These are phyloP conservation scores for Paramecium biaurelia DNA, from an alignment of 73 alveolate species.

Conservation along the genomic window DNA sequence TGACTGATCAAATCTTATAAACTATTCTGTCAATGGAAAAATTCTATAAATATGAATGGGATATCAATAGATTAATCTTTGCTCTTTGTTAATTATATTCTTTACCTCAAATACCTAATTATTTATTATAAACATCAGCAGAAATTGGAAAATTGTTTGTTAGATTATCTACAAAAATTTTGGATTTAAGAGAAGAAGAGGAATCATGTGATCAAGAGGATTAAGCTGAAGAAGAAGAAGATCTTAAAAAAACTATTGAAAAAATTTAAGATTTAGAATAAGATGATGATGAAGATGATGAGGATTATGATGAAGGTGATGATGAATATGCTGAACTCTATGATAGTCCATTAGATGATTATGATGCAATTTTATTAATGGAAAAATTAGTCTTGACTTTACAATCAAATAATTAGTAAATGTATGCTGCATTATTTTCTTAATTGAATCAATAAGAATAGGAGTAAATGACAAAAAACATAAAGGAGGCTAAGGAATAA, in stretches of 20 bases:
- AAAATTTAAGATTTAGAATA: conserved; percentile 16
- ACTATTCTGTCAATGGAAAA: conserved; percentile 50
- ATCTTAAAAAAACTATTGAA: conserved; percentile 21
- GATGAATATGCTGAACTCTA: conserved; percentile 64
- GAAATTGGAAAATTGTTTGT: conserved; percentile 64
- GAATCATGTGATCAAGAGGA: conserved; percentile 68
- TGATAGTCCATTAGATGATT: conserved; percentile 68
- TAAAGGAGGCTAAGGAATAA: conserved; percentile 8
- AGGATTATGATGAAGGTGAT: conserved; percentile 49
- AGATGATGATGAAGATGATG: conserved; percentile 59
- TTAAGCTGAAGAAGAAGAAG: conserved; percentile 63
- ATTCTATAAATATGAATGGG: conserved; percentile 68
- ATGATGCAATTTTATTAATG: conserved; percentile 27
- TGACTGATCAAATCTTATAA: conserved; percentile 58
- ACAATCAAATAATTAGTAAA: not conserved
- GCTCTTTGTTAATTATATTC: conserved; percentile 64
- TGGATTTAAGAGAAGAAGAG: conserved; percentile 63
- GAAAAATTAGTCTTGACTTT: conserved; percentile 11
- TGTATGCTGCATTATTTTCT: not conserved
- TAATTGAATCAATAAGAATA: not conserved
- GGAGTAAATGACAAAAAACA: not conserved
- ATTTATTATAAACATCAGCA: conserved; percentile 30
- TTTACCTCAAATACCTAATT: conserved; percentile 58
- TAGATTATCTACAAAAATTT: conserved; percentile 55
- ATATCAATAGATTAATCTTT: conserved; percentile 66